Evolutionary conservation across 2,329 filamentous ascomycete genomes (phyloP).

Genomic region (Epichloe typhina): DNA sequence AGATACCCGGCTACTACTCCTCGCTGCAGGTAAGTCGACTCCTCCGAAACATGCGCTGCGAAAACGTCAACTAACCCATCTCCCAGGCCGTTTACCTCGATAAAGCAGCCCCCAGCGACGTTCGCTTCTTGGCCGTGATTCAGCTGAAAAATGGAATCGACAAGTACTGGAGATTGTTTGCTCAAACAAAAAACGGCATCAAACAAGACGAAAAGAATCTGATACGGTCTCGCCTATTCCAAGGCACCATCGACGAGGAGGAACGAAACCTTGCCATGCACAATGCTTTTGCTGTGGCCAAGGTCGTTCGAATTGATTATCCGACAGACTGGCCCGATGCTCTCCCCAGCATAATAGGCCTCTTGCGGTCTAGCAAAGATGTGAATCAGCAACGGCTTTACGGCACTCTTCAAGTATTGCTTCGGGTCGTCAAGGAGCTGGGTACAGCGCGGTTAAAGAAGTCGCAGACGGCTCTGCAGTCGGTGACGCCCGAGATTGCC

Average conservation of each 20-base stretch:
- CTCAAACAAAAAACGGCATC: slow-evolving; percentile 44
- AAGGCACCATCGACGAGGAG: slow-evolving; percentile 64
- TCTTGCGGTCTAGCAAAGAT: slow-evolving; percentile 41
- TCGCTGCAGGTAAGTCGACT: slow-evolving; percentile 46
- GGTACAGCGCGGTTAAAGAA: slow-evolving; percentile 64
- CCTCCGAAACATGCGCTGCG: neutral
- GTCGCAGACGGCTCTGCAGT: slow-evolving; percentile 64
- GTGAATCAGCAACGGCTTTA: slow-evolving; percentile 53
- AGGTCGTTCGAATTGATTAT: slow-evolving; percentile 81
- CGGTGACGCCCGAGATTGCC: slow-evolving; percentile 72
- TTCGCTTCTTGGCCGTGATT: slow-evolving; percentile 82
- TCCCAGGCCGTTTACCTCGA: slow-evolving; percentile 67
- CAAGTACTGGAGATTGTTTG: slow-evolving; percentile 71
- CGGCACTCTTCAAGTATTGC: slow-evolving; percentile 60
- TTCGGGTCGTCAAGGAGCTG: slow-evolving; percentile 85
- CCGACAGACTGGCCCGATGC: slow-evolving; percentile 69
- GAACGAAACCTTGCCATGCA: slow-evolving; percentile 68
- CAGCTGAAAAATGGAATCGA: slow-evolving; percentile 96
- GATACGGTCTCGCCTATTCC: slow-evolving; percentile 63
- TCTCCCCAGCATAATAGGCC: slow-evolving; percentile 44
- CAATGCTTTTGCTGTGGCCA: slow-evolving; percentile 77
- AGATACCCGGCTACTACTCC: slow-evolving; percentile 50
- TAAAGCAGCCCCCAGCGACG: slow-evolving; percentile 58
- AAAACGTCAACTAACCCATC: neutral
- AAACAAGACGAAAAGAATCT: slow-evolving; percentile 61